Base-by-base conservation (phyloP, 2,329 filamentous ascomycete species). In the Aspergillus brasiliensis region DNA sequence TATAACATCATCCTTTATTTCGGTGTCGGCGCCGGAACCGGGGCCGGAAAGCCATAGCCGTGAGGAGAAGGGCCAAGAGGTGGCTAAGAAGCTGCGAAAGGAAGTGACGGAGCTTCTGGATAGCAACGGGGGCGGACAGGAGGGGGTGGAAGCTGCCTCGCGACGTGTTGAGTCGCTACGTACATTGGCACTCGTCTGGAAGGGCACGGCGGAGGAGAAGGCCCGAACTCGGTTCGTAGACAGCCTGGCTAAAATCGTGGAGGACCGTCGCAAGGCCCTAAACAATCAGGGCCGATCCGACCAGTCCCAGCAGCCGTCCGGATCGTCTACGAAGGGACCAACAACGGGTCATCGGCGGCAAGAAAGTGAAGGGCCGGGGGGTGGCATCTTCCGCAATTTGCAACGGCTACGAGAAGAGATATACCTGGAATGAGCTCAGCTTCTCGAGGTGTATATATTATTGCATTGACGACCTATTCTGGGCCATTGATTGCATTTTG, bases 181-280 rank as follows among this genome's bases (percentile, higher is more conserved):
- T 70, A 84, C 88, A 63, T 78, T 98, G 64, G 86, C 87, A 3
- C 79, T 79, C n/a, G 88, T 99, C 21, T 99, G 95, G 93, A 94
- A 90, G 73, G 92, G 92, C n/a, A 97, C 95, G 2, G 90, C 91
- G 0, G 95, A 99, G 78, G 95, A 98, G 75, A 96, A 91, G 77
- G 91, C 92, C 5, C 83, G 95, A 56, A 79, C 80, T 8, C 90
- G 86, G 69, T 92, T 97, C 72, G 88, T 99, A 17, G 94, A 98
- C 65, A 84, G 84, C 54, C 75, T 99, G 68, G 87, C 88, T 34
- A 92, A 88, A 79, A 84, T 91, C 76, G 91, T 97, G 1, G 92
- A 97, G 71, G 94, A 97, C 23, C 80, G 81, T 65, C 79, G 80
- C 64, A 82, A 74, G 64, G 74, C 74, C 1, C 59, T 83, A 42